Base-by-base conservation (phyloP, 257 asterid genomes). In the Misopates orontium region DNA sequence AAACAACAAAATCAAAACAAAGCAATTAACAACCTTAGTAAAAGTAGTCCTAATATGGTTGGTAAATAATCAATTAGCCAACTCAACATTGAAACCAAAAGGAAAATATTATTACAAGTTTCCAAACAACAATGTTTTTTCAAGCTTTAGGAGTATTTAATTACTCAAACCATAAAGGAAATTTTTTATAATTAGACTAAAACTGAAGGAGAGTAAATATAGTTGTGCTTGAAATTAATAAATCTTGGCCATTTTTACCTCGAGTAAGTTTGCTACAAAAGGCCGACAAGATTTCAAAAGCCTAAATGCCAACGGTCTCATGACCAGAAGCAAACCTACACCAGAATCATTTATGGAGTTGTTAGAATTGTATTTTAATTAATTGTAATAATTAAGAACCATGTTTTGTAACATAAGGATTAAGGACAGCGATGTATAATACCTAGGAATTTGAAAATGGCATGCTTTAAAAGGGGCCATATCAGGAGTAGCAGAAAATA, bases 271-370 rank as follows among this genome's bases (percentile, higher is more conserved):
- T 75, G 71, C 82, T 73, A 61, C 69, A 72, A 66, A 60, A 58
- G 81, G 69, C 79, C 76, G 70, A 76, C 80, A 73, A 56, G 70
- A 36, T 68, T 58, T 76, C 61, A 32, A 73, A 64, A 66, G 65
- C 52, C 88, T 84, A 86, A 86, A 86, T 84, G 66, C 95, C 88
- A 60, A 86, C 65, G 77, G 90, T 71, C 78, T 85, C 90, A 60
- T 84, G 89, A 69, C 94, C 95, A 18, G 87, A 78, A 73, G 90
- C 71, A 72, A 86, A 82, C 79, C 95, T 86, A 73, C 55, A 66
- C n/a, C 70, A 39, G 7, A 51, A 50, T 56, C 73, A 76, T 64
- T 57, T 36, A 23, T 10, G 28, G 20, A 32, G 44, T 22, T 55
- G 53, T 54, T 53, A 58, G 51, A 6, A 31, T 47, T 20, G 31